A percentile compares a stretch with the other conserved stretches of the same genome.
Conservation (phyloP, 257 asterid species). For the Scutellaria baicalensis region DNA sequence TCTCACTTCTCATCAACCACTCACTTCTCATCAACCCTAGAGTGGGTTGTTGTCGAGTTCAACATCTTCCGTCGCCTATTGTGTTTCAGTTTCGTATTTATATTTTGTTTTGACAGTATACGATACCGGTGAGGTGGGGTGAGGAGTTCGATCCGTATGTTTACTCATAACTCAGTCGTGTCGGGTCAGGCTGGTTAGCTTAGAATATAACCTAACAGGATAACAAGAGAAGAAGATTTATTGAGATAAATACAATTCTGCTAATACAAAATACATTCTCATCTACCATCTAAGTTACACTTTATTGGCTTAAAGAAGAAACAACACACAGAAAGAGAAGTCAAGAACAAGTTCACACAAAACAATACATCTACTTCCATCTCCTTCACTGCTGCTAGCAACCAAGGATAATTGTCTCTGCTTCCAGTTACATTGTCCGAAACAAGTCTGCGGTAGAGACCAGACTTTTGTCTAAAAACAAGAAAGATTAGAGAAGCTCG, state of each 20-base stretch:
- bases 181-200: no score
- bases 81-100: no score
- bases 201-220: background rate
- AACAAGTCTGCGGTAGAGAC: constrained; percentile 7
- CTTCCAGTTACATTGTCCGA: background rate
- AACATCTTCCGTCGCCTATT: no score
- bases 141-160: no score
- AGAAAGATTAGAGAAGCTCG: constrained; percentile 52
- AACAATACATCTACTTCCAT: constrained; percentile 4
- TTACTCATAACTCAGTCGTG: no score
- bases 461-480: background rate
- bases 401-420: background rate
- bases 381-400: constrained; percentile 3
- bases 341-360: constrained; percentile 15
- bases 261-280: constrained; percentile 5
- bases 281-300: constrained; percentile 2
- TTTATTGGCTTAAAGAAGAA: constrained; percentile 8
- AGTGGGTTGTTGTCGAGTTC: no score
- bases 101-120: no score
- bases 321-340: background rate
- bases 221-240: background rate
- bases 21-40: no score
- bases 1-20: no score
- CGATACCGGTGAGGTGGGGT: no score
- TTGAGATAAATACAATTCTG: constrained; percentile 8